Conservation (phyloP, 805 yeast species). For the Hyphopichia homilentoma region DNA sequence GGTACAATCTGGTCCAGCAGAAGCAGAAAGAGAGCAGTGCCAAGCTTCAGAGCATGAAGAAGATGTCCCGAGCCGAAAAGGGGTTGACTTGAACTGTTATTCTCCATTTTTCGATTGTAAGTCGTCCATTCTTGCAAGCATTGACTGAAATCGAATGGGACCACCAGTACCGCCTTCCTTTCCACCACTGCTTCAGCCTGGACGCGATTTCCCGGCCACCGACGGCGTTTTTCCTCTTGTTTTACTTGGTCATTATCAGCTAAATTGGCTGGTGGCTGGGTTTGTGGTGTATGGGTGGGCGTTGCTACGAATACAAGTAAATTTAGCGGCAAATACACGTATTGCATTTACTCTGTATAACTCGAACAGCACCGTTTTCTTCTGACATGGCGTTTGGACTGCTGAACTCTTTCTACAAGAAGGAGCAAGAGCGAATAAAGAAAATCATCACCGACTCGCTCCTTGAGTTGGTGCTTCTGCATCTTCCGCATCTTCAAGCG, state of each 20-base stretch:
- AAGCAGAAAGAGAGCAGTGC: conserved; percentile 23
- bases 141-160: background rate
- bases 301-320: too few species aligned
- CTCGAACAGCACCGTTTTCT: too few species aligned
- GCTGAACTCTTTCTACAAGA: conserved; percentile 28
- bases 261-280: too few species aligned
- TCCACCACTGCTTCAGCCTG: background rate
- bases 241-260: too few species aligned
- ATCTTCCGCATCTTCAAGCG: conserved; percentile 30
- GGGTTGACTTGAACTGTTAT: conserved; percentile 16
- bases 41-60: conserved; percentile 27
- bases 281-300: too few species aligned
- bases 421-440: conserved; percentile 19
- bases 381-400: too few species aligned
- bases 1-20: conserved; percentile 27
- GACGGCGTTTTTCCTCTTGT: too few species aligned
- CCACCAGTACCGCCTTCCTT: background rate
- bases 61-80: conserved; percentile 29
- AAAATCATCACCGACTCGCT: conserved; percentile 22
- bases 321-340: too few species aligned
- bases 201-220: background rate
- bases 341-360: too few species aligned
- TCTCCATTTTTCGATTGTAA: background rate
- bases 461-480: conserved; percentile 22
- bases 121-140: background rate